Conservation (phyloP, 2,329 filamentous ascomycete species). For the Penicillium occitanis region DNA sequence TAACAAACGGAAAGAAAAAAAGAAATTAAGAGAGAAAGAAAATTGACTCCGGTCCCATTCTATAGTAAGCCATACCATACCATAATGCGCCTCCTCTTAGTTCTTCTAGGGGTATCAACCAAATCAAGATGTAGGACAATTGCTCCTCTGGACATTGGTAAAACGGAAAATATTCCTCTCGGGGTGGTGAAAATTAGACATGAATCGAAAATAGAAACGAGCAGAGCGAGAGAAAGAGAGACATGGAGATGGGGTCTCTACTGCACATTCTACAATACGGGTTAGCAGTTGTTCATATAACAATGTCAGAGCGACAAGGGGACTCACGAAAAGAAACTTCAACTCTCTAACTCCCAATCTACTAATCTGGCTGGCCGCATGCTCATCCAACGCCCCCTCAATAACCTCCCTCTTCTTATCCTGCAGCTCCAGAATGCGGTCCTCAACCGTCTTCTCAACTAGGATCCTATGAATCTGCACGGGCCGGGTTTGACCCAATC, state of each 20-base stretch:
- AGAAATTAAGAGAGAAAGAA: too few species aligned
- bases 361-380: conserved; percentile 64
- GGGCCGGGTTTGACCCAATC: conserved; percentile 73
- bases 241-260: background rate
- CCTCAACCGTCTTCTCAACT: conserved; percentile 76
- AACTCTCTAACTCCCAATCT: conserved; percentile 67
- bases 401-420: conserved; percentile 76
- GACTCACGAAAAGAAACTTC: conserved; percentile 64
- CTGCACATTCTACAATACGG: background rate
- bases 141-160: background rate
- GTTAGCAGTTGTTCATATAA: background rate
- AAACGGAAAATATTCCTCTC: background rate
- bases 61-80: background rate
- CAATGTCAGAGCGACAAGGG: background rate
- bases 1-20: conserved; percentile 9
- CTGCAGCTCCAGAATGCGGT: conserved; percentile 77
- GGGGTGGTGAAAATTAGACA: background rate
- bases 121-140: background rate
- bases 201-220: background rate
- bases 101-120: conserved; percentile 11
- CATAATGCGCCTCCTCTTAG: background rate
- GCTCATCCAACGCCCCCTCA: conserved; percentile 75
- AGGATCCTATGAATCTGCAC: conserved; percentile 81
- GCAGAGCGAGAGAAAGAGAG: background rate
- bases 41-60: background rate